Evolutionary conservation across 2,329 filamentous ascomycete genomes (phyloP).

Genomic region (Cladophialophora chaetospira): DNA sequence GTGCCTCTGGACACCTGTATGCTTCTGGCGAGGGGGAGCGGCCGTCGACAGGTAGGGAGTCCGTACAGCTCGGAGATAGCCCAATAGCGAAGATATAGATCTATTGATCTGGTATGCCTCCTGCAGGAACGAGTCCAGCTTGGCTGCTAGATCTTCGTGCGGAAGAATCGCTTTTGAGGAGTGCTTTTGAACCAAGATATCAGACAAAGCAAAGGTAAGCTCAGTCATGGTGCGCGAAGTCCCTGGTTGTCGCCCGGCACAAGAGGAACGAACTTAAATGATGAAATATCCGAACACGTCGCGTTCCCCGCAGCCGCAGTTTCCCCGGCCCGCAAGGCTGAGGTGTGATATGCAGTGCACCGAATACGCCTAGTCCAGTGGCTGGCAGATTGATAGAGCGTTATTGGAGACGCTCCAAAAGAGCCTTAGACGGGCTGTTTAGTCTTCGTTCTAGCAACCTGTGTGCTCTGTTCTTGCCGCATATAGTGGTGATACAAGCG

Average conservation of each 20-base stretch:
- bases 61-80: conserved; percentile 78
- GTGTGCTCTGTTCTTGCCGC: too few species aligned
- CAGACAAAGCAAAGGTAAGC: conserved; percentile 23
- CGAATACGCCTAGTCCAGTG: too few species aligned
- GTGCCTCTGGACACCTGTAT: conserved; percentile 35
- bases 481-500: too few species aligned
- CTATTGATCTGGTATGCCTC: conserved; percentile 92
- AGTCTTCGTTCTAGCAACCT: too few species aligned
- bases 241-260: background rate
- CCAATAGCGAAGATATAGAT: conserved; percentile 77
- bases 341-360: too few species aligned
- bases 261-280: background rate
- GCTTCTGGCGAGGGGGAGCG: conserved; percentile 46
- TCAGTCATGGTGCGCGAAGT: conserved; percentile 21
- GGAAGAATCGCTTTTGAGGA: conserved; percentile 15
- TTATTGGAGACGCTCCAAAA: too few species aligned
- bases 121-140: conserved; percentile 82
- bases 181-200: conserved; percentile 29
- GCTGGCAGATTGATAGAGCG: too few species aligned
- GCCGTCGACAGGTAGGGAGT: conserved; percentile 87
- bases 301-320: conserved; percentile 5
- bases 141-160: conserved; percentile 31
- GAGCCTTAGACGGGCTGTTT: too few species aligned
- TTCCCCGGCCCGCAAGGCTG: conserved; percentile 5
- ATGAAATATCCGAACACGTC: conserved; percentile 1